Base-by-base conservation (phyloP, 106 monocot species). In the Dactylorhiza incarnata region DNA sequence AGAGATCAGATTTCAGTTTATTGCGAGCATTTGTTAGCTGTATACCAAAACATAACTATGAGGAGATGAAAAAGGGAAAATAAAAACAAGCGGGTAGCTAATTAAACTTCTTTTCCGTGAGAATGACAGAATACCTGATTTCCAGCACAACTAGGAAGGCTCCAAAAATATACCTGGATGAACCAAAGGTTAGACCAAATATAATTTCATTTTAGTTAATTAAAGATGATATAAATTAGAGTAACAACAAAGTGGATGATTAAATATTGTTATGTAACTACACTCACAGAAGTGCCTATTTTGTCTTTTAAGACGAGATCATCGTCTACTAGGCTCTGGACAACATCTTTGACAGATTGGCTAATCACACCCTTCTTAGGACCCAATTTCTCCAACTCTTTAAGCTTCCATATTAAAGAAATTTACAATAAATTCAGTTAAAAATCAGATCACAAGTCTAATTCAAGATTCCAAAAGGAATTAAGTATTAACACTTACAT, bases 281-380 rank as follows among this genome's bases (percentile, higher is more conserved):
- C 49, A 88, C 92, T 89, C 72, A 96, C 95, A 82, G 93, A 96
- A 76, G 86, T 96, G 67, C 95, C 95, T 58, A 96, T 93, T 83
- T 96, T 96, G 54, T 96, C 95, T 85, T 96, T 96, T 62, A 96
- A 79, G 78, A 96, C 95, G 71, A 96, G 95, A 53, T 96, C 95
- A 82, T 96, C 95, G 78, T 93, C 95, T 65, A 96, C 95, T 52
- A 96, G 82, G 76, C 88, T 96, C 78, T 96, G 95, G 29, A 96
- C 72, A 49, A 96, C 95, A 80, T 96, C 95, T 79, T 96, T 96
- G 78, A 96, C 95, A 63, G 95, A 93, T 43, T 96, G 95, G 75
- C 87, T 96, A 73, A 96, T 96, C 23, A 96, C 95, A 25, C 93
- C 95, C 74, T 85, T 96, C 78, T 96, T 96, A 23, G 95, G 95